Evolutionary conservation across 371 early-diverging fungal genomes (phyloP).

Genomic region (Rhizopus sp.): DNA sequence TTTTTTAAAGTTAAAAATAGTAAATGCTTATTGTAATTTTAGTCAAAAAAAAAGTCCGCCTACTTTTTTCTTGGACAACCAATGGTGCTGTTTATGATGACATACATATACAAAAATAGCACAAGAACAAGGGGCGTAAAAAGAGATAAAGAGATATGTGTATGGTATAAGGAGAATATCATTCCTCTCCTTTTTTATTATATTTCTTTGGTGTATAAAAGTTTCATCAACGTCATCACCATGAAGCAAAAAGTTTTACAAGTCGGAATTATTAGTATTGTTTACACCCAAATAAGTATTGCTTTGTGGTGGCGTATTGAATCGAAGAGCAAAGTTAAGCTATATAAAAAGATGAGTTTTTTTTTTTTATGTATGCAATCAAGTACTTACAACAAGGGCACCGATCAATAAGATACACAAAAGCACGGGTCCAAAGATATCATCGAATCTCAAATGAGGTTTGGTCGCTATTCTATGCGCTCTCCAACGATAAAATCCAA

Average conservation of each 20-base stretch:
- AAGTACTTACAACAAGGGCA: constrained; percentile 77
- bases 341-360: constrained; percentile 9
- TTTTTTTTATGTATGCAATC: background rate
- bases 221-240: background rate
- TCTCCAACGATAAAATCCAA: constrained; percentile 87
- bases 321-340: constrained; percentile 32
- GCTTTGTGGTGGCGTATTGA: constrained; percentile 6
- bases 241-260: background rate
- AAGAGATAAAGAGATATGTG: no score
- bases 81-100: background rate
- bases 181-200: no score
- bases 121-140: no score
- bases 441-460: constrained; percentile 60
- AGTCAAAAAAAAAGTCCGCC: no score
- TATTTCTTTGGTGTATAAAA: no score
- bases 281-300: constrained; percentile 19
- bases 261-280: constrained; percentile 3
- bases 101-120: no score
- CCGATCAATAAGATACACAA: constrained; percentile 80
- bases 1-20: constrained; percentile 1
- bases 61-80: no score
- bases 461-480: constrained; percentile 57
- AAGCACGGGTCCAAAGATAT: constrained; percentile 73
- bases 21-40: no score
- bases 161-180: no score